Conservation (phyloP, 192 early-diverging fungal genomes). For the Podila clonocystis region DNA sequence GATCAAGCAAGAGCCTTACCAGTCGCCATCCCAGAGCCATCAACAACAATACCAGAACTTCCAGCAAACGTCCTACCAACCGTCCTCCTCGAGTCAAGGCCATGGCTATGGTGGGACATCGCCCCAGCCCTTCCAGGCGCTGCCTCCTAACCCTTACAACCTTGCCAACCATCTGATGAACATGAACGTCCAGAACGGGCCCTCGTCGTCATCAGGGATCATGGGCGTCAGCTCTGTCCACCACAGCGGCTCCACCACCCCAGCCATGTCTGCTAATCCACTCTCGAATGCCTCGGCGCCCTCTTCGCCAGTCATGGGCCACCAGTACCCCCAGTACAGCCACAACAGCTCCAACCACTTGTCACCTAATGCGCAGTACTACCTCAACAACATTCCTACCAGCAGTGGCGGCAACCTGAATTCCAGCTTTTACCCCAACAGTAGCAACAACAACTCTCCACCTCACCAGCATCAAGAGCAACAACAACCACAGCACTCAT, state of each 20-base stretch:
- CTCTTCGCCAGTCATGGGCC: conserved; percentile 28
- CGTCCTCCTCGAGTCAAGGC: background rate
- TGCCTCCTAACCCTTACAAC: conserved; percentile 38
- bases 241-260: conserved; percentile 44
- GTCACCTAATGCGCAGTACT: conserved; percentile 1
- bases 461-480: conserved; percentile 18
- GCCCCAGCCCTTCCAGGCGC: conserved; percentile 24
- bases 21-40: background rate
- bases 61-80: background rate
- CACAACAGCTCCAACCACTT: conserved; percentile 11
- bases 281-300: conserved; percentile 23
- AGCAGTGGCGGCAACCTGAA: conserved; percentile 22
- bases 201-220: conserved; percentile 16
- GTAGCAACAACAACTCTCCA: background rate
- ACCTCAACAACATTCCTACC: conserved; percentile 14
- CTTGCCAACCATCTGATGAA: conserved; percentile 40
- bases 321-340: conserved; percentile 37
- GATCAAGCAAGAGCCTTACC: conserved; percentile 1
- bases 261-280: conserved; percentile 19
- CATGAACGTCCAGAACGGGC: conserved; percentile 29
- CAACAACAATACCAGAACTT: background rate
- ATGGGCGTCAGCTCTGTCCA: conserved; percentile 13
- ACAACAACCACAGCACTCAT: conserved; percentile 2
- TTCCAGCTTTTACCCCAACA: conserved; percentile 39
- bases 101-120: conserved; percentile 16